Conservation (phyloP, 768 basidiomycete species). For the Mycena sanguinolenta region DNA sequence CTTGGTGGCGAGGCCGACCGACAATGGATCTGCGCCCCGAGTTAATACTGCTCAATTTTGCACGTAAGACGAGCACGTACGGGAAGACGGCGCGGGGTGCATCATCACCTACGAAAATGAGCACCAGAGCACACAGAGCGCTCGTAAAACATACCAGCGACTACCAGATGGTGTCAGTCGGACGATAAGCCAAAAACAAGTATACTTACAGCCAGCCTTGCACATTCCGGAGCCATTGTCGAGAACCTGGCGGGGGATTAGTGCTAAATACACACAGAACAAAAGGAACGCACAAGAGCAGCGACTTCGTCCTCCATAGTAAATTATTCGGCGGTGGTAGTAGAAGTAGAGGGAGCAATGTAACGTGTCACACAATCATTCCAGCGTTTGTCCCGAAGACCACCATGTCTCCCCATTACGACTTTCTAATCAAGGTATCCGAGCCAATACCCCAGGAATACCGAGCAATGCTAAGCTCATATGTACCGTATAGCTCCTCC, state of each 20-base stretch:
- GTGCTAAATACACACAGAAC: slow-evolving; percentile 1
- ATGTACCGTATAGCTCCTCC: slow-evolving; percentile 67
- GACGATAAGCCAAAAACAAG: slow-evolving; percentile 19
- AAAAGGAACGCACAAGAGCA: slow-evolving; percentile 56
- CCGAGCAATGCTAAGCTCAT: not conserved
- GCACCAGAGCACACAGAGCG: slow-evolving; percentile 13
- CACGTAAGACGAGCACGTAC: slow-evolving; percentile 63
- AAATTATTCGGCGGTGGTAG: slow-evolving; percentile 23
- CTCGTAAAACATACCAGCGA: slow-evolving; percentile 66
- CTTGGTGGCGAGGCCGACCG: slow-evolving; percentile 93
- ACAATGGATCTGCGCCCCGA: slow-evolving; percentile 79
- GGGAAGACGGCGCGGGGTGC: slow-evolving; percentile 95
- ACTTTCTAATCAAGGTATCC: no score
- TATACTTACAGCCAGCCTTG: slow-evolving; percentile 95
- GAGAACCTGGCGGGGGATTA: no score
- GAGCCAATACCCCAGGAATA: no score
- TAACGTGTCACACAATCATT: slow-evolving; percentile 14
- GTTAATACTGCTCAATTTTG: slow-evolving; percentile 17
- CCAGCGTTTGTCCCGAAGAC: slow-evolving; percentile 3
- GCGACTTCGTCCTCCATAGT: slow-evolving; percentile 78
- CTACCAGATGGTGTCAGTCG: slow-evolving; percentile 51
- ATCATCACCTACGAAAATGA: slow-evolving; percentile 78
- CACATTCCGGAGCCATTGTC: slow-evolving; percentile 99
- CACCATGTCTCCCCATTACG: no score
- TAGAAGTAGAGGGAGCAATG: slow-evolving; percentile 19